Evolutionary conservation across 768 basidiomycete genomes (phyloP), one percentile per base, ranked within the genome.

Genomic region (Daedalea quercina): DNA sequence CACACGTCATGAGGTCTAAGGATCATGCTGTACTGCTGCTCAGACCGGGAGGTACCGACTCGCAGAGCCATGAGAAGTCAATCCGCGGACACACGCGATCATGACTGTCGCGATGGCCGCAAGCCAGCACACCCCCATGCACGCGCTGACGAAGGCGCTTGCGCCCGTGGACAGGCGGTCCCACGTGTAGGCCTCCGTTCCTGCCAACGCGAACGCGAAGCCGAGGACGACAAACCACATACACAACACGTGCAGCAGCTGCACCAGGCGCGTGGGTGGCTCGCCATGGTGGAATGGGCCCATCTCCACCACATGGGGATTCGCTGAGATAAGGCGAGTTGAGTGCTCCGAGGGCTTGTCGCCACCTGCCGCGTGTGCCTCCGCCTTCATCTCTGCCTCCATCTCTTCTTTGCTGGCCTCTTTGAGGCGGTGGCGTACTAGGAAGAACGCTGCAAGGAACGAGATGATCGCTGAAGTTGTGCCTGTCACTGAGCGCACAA

Each of bases 391-490:
- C 50, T 73, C 70, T 22, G 62, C 69, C 54, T 77, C 65, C 54
- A 63, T 57, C 58, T 79, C 75, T 47, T 79, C 76, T 1, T 69
- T 69, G 24, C 70, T 75, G 6, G 81, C 82, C 57, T 77, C 77
- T 51, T 73, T 69, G 3, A 83, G 66, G 54, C 77, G 79, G 67
- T 80, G 80, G 34, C 75, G 69, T 37, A 81, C 70, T 26, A 83
- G 69, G 55, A 80, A 73, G 65, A 81, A 82, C 22, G 79, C 77
- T 3, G 71, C 80, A 47, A 78, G 60, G 65, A 84, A 83, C 2
- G 82, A 71, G 7, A 76, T 57, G 23, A 75, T 65, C 20, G 74
- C 75, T 69, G 17, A 41, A 20, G 48, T 6, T 19, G 8, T 15
- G 35, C 19, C 22, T 2, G 40, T 60, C 24, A 25, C 37, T 33